A percentile compares a stretch with the other conserved stretches of the same genome.
Conservation (phyloP, 345 rosid species). For the Dovyalis caffra region DNA sequence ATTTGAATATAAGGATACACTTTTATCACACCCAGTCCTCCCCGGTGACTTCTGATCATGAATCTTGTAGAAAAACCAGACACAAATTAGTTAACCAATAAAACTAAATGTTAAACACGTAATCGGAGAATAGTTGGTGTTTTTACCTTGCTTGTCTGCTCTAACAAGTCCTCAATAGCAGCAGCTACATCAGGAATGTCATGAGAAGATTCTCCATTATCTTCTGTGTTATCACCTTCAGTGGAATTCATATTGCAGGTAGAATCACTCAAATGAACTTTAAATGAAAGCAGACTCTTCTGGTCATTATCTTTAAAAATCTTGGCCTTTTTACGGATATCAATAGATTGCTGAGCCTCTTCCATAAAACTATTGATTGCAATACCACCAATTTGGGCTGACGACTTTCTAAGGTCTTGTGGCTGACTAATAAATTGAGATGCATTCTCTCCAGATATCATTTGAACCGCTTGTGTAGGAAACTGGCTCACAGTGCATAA, state of each 20-base stretch:
- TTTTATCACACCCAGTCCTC: constrained; percentile 46
- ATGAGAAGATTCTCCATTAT: constrained; percentile 42
- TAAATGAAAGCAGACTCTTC: constrained; percentile 33
- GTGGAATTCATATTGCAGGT: constrained; percentile 28
- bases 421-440: constrained; percentile 54
- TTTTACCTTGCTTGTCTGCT: constrained; percentile 83
- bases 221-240: constrained; percentile 32
- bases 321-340: constrained; percentile 56
- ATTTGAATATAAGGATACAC: constrained; percentile 55
- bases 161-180: constrained; percentile 85
- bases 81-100: constrained; percentile 25
- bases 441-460: constrained; percentile 44
- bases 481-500: constrained; percentile 63
- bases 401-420: constrained; percentile 33
- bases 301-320: constrained; percentile 38
- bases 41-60: constrained; percentile 65
- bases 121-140: constrained; percentile 10
- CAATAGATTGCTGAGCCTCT: constrained; percentile 31
- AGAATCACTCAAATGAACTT: constrained; percentile 33
- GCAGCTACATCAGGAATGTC: constrained; percentile 86
- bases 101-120: constrained; percentile 1
- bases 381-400: constrained; percentile 26
- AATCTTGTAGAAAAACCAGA: constrained; percentile 46
- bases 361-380: constrained; percentile 32
- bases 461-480: constrained; percentile 55